A percentile compares a stretch with the other conserved stretches of the same genome.
These are phyloP conservation scores for Umbelopsis vinacea DNA, from an alignment of 192 early-diverging fungal species.

Conservation along the genomic window DNA sequence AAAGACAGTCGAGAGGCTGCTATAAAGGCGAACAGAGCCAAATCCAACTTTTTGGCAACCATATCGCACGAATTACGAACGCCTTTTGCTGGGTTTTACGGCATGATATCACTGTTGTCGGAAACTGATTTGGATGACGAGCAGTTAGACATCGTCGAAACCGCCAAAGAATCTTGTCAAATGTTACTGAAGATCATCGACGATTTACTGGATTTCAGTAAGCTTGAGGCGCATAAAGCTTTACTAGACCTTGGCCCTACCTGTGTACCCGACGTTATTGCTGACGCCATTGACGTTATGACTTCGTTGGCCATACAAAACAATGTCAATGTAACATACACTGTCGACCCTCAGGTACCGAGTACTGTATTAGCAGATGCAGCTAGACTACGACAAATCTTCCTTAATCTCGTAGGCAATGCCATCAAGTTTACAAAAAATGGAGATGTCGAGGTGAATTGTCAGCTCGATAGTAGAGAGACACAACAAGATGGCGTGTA, in stretches of 20 bases:
- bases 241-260: too few relatives aligned
- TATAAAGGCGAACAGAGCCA: slow-evolving; percentile 45
- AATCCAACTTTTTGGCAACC: slow-evolving; percentile 72
- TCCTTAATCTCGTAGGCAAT: slow-evolving; percentile 64
- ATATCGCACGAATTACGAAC: slow-evolving; percentile 84
- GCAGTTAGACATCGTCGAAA: too few relatives aligned
- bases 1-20: slow-evolving; percentile 39
- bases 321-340: slow-evolving; percentile 53
- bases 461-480: slow-evolving; percentile 37
- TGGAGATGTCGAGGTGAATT: slow-evolving; percentile 59
- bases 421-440: slow-evolving; percentile 71
- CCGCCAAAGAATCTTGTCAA: too few relatives aligned
- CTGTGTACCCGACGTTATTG: slow-evolving; percentile 33
- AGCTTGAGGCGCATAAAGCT: slow-evolving; percentile 12
- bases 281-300: slow-evolving; percentile 61
- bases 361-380: slow-evolving; percentile 57
- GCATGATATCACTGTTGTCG: slow-evolving; percentile 54
- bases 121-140: slow-evolving; percentile 51
- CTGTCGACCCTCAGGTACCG: slow-evolving; percentile 58
- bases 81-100: slow-evolving; percentile 59
- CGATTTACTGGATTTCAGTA: slow-evolving; percentile 59
- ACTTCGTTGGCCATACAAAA: slow-evolving; percentile 57
- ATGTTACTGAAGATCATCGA: slow-evolving; percentile 35
- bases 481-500: slow-evolving; percentile 41
- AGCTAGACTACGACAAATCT: slow-evolving; percentile 60